Conservation (phyloP, 2,329 filamentous ascomycete genomes). For the Epichloe typhina region DNA sequence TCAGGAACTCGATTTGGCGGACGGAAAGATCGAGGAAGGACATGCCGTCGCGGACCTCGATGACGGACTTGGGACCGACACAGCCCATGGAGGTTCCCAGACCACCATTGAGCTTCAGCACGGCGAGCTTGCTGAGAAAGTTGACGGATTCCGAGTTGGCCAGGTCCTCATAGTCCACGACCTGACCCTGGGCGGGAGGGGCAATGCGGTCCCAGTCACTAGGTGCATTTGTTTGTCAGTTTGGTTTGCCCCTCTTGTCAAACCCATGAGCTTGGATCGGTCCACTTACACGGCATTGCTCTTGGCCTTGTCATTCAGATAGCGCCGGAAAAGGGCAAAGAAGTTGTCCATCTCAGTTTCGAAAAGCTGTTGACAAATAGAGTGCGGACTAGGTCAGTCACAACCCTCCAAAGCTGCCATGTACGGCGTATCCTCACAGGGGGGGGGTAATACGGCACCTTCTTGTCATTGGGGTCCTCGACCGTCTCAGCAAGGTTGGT, state of each 20-base stretch:
- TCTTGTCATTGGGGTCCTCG: constrained; percentile 65
- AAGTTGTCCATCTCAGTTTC: constrained; percentile 99
- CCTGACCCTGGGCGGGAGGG: constrained; percentile 83
- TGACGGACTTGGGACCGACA: constrained; percentile 97
- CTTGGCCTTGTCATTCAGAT: constrained; percentile 98
- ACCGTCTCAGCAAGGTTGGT: constrained; percentile 87
- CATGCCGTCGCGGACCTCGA: constrained; percentile 99
- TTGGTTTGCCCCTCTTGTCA: background rate
- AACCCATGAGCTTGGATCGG: background rate
- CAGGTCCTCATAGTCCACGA: constrained; percentile 87
- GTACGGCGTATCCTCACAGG: background rate
- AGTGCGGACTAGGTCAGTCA: constrained; percentile 2
- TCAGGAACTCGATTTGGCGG: constrained; percentile 97
- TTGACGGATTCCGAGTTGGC: constrained; percentile 80
- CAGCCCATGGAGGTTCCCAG: constrained; percentile 99
- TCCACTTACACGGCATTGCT: constrained; percentile 66
- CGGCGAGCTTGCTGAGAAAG: constrained; percentile 93
- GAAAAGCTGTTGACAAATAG: constrained; percentile 50
- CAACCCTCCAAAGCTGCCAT: background rate
- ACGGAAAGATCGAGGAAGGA: constrained; percentile 98
- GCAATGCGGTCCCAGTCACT: constrained; percentile 96
- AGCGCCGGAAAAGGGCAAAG: constrained; percentile 95
- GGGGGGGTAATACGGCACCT: constrained; percentile 44
- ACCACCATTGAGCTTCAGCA: constrained; percentile 98
- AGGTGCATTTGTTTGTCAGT: constrained; percentile 7